These are phyloP conservation scores for Eucommia ulmoides DNA, from an alignment of 257 asterid genomes.

Conservation along the genomic window DNA sequence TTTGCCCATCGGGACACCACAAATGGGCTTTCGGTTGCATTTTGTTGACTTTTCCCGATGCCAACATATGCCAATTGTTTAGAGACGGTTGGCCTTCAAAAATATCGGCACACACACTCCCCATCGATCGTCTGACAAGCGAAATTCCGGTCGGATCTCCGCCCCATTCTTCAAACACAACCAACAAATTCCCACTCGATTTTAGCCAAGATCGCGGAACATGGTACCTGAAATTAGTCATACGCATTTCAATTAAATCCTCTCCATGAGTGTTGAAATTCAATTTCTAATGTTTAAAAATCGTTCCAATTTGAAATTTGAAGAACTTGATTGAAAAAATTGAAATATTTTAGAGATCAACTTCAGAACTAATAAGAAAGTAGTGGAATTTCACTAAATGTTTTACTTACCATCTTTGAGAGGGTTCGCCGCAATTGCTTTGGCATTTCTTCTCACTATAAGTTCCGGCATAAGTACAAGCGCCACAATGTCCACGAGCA, in stretches of 20 bases:
- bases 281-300: no score
- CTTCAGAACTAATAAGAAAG: no score
- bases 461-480: constrained; percentile 63
- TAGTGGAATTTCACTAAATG: neutral
- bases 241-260: neutral
- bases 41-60: constrained; percentile 60
- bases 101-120: constrained; percentile 56
- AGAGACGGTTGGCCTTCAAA: constrained; percentile 78
- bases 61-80: constrained; percentile 53
- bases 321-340: no score
- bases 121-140: constrained; percentile 36
- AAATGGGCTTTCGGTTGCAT: constrained; percentile 80
- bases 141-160: constrained; percentile 58
- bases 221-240: constrained; percentile 54
- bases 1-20: constrained; percentile 58
- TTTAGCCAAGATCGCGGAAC: constrained; percentile 80
- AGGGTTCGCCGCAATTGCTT: constrained; percentile 59
- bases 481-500: constrained; percentile 61
- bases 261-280: neutral
- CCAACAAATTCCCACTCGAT: constrained; percentile 51
- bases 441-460: constrained; percentile 69
- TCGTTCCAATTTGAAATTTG: no score
- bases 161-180: constrained; percentile 83
- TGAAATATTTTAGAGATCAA: no score
- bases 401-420: constrained; percentile 74